Conservation (phyloP, 305 asterid genomes). For the Fraxinus velutina region DNA sequence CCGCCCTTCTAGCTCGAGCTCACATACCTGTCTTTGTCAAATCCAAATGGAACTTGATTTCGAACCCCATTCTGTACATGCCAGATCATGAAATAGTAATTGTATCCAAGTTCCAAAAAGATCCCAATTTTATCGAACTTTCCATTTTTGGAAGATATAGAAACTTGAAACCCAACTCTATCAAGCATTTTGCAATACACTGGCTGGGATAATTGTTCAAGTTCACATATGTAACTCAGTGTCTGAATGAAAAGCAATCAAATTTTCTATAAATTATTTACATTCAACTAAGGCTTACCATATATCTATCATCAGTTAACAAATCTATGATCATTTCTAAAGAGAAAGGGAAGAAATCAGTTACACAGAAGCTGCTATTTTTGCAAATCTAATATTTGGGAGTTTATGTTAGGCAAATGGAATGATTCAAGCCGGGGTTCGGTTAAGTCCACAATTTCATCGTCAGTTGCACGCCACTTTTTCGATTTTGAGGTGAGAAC, state of each 20-base stretch:
- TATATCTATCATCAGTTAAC: not conserved
- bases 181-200: not conserved
- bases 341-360: not conserved
- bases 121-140: too few relatives aligned
- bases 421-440: conserved; percentile 80
- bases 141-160: not conserved
- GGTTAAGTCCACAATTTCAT: conserved; percentile 66
- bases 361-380: not conserved
- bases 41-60: too few relatives aligned
- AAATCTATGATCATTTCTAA: not conserved
- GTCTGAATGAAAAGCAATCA: not conserved
- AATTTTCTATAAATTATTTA: not conserved
- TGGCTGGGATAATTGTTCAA: not conserved
- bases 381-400: conserved; percentile 29
- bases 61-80: too few relatives aligned
- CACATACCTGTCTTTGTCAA: too few relatives aligned
- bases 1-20: too few relatives aligned
- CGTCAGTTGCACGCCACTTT: conserved; percentile 41
- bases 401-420: conserved; percentile 39
- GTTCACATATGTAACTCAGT: not conserved
- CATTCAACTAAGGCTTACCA: not conserved
- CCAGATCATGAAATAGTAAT: too few relatives aligned
- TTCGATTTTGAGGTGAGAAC: conserved; percentile 34
- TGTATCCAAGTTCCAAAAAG: too few relatives aligned
- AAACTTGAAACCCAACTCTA: not conserved